Evolutionary conservation across 139 green algal genomes (phyloP), one percentile per base, ranked within the genome.

Genomic region (Chlamydomonas asymmetrica): DNA sequence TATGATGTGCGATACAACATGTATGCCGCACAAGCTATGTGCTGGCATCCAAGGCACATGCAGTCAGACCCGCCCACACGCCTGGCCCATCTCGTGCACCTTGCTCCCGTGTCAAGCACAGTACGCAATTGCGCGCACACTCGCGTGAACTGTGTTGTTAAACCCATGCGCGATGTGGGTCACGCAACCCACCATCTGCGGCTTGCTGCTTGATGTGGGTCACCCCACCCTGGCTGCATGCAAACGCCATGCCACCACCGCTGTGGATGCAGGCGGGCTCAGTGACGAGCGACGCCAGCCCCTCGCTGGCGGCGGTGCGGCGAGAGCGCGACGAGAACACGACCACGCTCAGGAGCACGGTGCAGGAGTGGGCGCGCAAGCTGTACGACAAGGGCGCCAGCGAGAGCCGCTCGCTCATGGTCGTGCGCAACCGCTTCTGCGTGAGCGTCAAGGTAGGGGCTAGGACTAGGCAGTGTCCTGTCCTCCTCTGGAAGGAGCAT

Each of bases 261-360:
- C n/a, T n/a, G n/a, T n/a, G n/a, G n/a, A n/a, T n/a, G 65, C 85
- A 90, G 76, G 25, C 31, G 0, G 76, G 78, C 40, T 63, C 75
- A 25, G 84, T 93, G 13, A 50, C 82, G 35, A 80, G 90, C 29
- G 50, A 13, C 1, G 91, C 91, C 16, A 90, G 81, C 34, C 63
- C 82, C 5, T 32, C 63, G 5, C 78, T 97, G 40, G 72, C 72
- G 0, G 57, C 39, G 0, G 60, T 90, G 25, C 84, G 92, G 8
- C 31, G 52, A 0, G 57, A 78, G 25, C 80, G 90, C 5, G 56
- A 65, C 27, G 73, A 64, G 9, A 94, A 94, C 80, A 68, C 54
- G 23, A 60, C 68, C 6, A 34, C 25, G 13, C 80, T 94, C 49
- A 62, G 86, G 27, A 41, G 45, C 0, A 39, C 78, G n/a, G 76